Conservation (phyloP, 108 stramenopile genomes). For the Cyclotella baltica region DNA sequence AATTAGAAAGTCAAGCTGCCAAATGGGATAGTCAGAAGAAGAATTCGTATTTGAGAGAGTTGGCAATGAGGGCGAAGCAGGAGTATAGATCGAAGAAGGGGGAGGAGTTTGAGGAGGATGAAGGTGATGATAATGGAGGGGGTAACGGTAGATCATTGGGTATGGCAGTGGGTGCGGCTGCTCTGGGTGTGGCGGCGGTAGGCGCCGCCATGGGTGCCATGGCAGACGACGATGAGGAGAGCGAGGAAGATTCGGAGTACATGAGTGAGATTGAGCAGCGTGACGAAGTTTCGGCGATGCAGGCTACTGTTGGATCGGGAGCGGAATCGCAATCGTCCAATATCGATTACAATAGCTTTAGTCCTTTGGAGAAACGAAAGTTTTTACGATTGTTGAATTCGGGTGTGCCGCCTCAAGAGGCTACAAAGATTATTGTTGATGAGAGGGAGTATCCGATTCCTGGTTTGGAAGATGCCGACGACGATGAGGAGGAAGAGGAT, state of each 20-base stretch:
- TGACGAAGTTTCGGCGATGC: neutral
- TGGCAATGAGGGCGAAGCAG: conserved; percentile 64
- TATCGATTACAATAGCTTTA: conserved; percentile 69
- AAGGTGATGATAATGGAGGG: neutral
- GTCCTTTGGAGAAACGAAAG: conserved; percentile 71
- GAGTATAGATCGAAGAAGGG: conserved; percentile 49
- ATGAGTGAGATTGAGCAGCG: too few relatives aligned
- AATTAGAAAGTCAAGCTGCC: conserved; percentile 44
- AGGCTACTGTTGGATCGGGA: neutral
- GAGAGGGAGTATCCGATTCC: conserved; percentile 15
- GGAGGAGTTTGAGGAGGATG: neutral
- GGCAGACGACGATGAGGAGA: neutral
- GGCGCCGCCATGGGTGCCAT: neutral
- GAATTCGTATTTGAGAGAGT: conserved; percentile 57
- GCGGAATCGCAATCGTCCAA: conserved; percentile 17
- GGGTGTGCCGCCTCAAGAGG: conserved; percentile 62
- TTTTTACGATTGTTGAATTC: conserved; percentile 77
- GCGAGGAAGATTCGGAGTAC: conserved; percentile 1
- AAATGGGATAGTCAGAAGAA: conserved; percentile 46
- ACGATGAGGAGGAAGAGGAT: conserved; percentile 51
- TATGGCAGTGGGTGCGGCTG: conserved; percentile 1
- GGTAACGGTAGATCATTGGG: too few relatives aligned
- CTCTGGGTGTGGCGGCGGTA: neutral
- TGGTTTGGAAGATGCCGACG: conserved; percentile 5
- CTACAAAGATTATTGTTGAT: conserved; percentile 27